Base-by-base conservation (phyloP, 1,284 basidiomycete species). In the Ustilago sp. region DNA sequence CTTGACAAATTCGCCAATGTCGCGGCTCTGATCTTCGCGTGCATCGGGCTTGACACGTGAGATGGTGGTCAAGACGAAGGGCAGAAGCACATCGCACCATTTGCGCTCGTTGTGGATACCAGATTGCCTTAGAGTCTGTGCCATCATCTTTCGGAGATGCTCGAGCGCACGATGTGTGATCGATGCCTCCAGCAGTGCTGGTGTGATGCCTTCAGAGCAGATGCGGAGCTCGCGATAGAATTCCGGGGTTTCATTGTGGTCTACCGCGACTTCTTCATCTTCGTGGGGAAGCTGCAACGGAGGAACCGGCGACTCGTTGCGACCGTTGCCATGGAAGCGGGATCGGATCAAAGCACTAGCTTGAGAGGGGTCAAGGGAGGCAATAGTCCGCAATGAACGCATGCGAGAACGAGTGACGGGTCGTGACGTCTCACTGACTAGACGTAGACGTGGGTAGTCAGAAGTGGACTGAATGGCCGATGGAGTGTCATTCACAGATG, bases 1-100 rank as follows among this genome's bases (percentile, higher is more conserved):
- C 88, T 99, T 99, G 76, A 99, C 94, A 80, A 97, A 98, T 34
- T 93, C 90, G 54, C 96, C 90, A 23, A 98, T 92, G 86, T 99
- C 96, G 90, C 97, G 95, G 36, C 86, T 87, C 81, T 97, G 95
- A 60, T 94, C 93, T 3, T 86, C 86, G 12, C 87, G 86, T 2
- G 88, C 86, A 50, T 88, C 86, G 8, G 84, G 80, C 38, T 77
- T 81, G 45, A 86, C 78, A 9, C 79, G 75, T 15, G 80, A 78
- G 53, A 84, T 63, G 41, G 83, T 83, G 28, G 77, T 73, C 17
- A 84, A 63, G 3, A 80, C 68, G 7, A 85, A 77, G 1, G 82
- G 80, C 39, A 82, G 60, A 19, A 86, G 68, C 9, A 79, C 77
- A 45, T 81, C 74, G 35, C 68, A 70, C 84, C 84, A 86, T 59